Base-by-base conservation (phyloP, 2,329 filamentous ascomycete species). In the Trichoderma polysporum region DNA sequence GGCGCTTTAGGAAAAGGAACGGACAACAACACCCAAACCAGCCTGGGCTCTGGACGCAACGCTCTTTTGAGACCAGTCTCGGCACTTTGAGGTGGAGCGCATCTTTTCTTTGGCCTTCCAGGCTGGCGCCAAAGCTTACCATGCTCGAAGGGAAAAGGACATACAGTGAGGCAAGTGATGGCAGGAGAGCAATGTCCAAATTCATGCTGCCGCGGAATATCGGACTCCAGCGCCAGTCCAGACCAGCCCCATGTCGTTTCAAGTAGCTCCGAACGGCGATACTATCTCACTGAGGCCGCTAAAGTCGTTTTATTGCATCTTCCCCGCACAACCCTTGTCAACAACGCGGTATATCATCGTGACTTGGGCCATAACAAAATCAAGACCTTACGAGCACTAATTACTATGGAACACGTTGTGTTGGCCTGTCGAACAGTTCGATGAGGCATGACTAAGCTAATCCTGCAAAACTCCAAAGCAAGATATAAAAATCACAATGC, bases 171-270 rank as follows among this genome's bases (percentile, higher is more conserved):
- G 22, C 22, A 19, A 4, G 17, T n/a, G 5, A 17, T 41, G n/a
- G 35, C 33, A 57, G 35, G 37, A 29, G 25, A 19, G 39, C 27
- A 33, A 19, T 31, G 37, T 2, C 10, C 13, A 7, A 25, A 35
- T 7, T 47, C n/a, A 59, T 49, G 39, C 57, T 22, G n/a, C 29
- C 57, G 57, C 57, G 57, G 57, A 59, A 59, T 49, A 39, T 59
- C 57, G 57, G 57, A 59, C 39, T 59, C 57, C 27, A 45, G n/a
- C n/a, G n/a, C 15, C n/a, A 59, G 53, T 35, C 52, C 29, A 54
- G 29, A 35, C 53, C 53, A 41, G 27, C 37, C 57, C 57, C 57
- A 33, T 59, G 57, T 50, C 47, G 15, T 35, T 22, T 12, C 27
- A 27, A 59, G 56, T 33, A 49, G 39, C 39, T 59, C 57, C 57